Conservation (phyloP, 169 alveolate species). For the Plasmodium sp. region DNA sequence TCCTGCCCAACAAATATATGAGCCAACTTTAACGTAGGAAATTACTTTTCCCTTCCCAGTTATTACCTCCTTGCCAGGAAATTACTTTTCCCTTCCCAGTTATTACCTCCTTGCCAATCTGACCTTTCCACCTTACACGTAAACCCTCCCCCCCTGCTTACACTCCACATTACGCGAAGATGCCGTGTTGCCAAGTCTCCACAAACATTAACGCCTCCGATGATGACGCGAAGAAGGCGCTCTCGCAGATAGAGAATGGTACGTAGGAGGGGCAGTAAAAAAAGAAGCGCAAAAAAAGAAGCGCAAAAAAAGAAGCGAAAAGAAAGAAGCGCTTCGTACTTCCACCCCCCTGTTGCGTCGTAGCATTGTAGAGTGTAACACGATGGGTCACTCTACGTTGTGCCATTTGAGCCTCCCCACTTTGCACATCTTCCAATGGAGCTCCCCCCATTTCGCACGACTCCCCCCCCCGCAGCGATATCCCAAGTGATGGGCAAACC, state of each 20-base stretch:
- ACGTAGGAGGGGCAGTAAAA: not conserved
- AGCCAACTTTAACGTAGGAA: not conserved
- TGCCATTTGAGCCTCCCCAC: not conserved
- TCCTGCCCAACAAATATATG: not conserved
- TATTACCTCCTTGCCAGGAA: not conserved
- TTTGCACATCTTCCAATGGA: not conserved
- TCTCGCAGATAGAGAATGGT: conserved; percentile 51
- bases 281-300: not conserved
- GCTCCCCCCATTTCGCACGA: not conserved
- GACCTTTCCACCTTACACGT: not conserved
- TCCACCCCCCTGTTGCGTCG: not conserved
- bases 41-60: not conserved
- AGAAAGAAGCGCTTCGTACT: not conserved
- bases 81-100: not conserved
- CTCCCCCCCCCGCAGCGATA: not conserved
- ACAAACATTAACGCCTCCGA: conserved; percentile 36
- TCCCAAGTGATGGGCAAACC: conserved; percentile 50
- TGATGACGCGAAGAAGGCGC: conserved; percentile 12
- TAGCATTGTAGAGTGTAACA: not conserved
- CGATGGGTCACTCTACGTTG: not conserved
- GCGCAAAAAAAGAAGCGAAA: not conserved
- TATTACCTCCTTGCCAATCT: not conserved
- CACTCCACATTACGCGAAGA: not conserved
- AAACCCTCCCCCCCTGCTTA: not conserved
- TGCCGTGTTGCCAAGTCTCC: conserved; percentile 58